Percentiles rank a stretch among this genome's conserved stretches.
Evolutionary conservation across 2,329 filamentous ascomycete species (phyloP).

Genomic region (Ceratocystis cubensis): DNA sequence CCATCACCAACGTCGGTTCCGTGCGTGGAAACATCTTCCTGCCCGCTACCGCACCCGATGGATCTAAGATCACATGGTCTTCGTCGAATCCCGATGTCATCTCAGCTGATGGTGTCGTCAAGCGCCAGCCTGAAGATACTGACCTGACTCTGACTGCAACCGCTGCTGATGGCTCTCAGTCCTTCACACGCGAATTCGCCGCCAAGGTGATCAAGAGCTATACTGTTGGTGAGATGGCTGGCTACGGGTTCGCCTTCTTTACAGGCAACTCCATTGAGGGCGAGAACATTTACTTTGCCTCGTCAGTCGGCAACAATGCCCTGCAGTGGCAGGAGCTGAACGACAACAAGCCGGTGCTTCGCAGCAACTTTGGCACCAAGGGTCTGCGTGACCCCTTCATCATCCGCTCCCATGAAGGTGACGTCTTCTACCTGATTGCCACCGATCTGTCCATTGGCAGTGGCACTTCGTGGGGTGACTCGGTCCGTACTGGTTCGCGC

Average conservation of each 20-base stretch:
- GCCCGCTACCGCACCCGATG: conserved; percentile 26
- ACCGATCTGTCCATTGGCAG: conserved; percentile 43
- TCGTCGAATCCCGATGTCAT: conserved; percentile 29
- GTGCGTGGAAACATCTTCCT: conserved; percentile 32
- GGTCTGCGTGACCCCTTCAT: conserved; percentile 42
- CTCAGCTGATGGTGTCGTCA: conserved; percentile 29
- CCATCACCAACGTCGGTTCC: conserved; percentile 29
- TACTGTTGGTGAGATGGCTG: conserved; percentile 29
- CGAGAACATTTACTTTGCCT: conserved; percentile 42
- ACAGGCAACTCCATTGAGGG: conserved; percentile 34
- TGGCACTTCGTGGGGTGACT: conserved; percentile 39
- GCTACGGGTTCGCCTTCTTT: conserved; percentile 42
- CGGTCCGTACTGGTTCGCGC: conserved; percentile 36
- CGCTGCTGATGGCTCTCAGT: conserved; percentile 24
- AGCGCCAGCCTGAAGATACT: conserved; percentile 25
- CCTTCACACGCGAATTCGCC: conserved; percentile 25
- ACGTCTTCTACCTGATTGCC: conserved; percentile 40
- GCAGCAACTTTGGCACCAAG: conserved; percentile 35
- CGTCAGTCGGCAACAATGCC: conserved; percentile 41
- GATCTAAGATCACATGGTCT: conserved; percentile 28
- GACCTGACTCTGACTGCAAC: conserved; percentile 30
- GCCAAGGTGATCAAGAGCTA: conserved; percentile 29
- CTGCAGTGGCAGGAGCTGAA: conserved; percentile 40
- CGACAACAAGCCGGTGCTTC: conserved; percentile 34
- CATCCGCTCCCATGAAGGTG: conserved; percentile 38